These are phyloP conservation scores for Myriosclerotinia curreyana DNA, from an alignment of 2,329 filamentous ascomycete genomes.

Conservation along the genomic window DNA sequence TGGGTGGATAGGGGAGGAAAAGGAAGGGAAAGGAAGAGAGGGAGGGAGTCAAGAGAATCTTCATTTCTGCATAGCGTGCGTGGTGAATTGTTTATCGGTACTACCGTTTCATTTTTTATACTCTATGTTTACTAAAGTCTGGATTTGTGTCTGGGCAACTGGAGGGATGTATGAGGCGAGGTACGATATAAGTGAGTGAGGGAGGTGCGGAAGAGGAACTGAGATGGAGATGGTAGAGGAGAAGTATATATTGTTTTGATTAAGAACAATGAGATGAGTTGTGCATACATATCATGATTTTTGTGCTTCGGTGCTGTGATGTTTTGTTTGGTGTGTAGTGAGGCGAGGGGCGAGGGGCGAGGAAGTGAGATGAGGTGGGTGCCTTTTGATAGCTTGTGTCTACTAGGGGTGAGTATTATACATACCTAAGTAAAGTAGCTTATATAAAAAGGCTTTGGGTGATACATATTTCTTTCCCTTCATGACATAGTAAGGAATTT, in stretches of 20 bases:
- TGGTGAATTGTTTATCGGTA: constrained; percentile 15
- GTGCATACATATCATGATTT: neutral
- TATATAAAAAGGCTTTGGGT: no score
- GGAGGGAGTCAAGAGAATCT: constrained; percentile 11
- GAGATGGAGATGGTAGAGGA: neutral
- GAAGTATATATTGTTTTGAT: constrained; percentile 12
- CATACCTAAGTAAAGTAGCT: no score
- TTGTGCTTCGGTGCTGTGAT: neutral
- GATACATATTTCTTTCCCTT: no score
- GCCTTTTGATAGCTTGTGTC: no score
- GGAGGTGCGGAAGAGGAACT: no score
- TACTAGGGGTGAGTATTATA: no score
- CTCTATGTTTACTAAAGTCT: neutral
- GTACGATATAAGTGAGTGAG: neutral
- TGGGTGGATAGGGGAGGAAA: constrained; percentile 1
- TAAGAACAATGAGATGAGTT: constrained; percentile 6
- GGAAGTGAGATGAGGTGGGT: no score
- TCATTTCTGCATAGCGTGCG: constrained; percentile 29
- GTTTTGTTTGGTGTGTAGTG: no score
- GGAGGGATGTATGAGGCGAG: neutral
- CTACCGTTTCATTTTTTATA: constrained; percentile 14
- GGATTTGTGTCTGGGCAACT: constrained; percentile 9
- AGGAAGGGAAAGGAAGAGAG: neutral
- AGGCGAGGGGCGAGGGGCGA: no score
- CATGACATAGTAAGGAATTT: no score